Percentiles rank a stretch among this genome's conserved stretches.
These are phyloP conservation scores for Botrytis pseudocinerea DNA, from an alignment of 2,329 filamentous ascomycete species.

Conservation along the genomic window DNA sequence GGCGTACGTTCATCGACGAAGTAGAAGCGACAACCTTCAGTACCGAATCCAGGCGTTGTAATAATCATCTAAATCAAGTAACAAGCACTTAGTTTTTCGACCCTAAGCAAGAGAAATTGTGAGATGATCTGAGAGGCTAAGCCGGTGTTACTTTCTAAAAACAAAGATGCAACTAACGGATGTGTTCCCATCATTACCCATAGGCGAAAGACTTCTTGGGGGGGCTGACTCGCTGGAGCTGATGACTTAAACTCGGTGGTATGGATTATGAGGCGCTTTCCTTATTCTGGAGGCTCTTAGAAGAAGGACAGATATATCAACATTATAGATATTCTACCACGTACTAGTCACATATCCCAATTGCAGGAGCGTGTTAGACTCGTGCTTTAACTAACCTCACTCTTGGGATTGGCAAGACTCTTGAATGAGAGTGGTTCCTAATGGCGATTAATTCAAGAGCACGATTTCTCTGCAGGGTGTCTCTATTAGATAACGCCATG, in stretches of 20 bases:
- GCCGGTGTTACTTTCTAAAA: neutral
- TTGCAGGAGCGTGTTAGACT: too few relatives aligned
- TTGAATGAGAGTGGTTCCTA: too few relatives aligned
- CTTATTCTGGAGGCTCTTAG: neutral
- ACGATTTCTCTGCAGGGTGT: too few relatives aligned
- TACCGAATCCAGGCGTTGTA: neutral
- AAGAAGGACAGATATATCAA: neutral
- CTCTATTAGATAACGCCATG: too few relatives aligned
- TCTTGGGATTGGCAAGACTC: too few relatives aligned
- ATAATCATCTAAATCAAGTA: neutral
- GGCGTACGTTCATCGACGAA: neutral
- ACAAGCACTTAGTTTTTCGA: neutral
- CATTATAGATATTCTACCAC: too few relatives aligned
- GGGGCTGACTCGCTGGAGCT: neutral
- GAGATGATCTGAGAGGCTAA: neutral
- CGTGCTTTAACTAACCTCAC: too few relatives aligned
- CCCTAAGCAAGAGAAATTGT: neutral
- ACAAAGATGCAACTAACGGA: neutral
- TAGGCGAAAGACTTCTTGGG: neutral
- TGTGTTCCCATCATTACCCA: neutral
- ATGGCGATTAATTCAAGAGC: too few relatives aligned
- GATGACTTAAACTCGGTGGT: neutral
- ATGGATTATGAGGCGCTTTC: neutral
- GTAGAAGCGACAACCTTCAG: neutral
- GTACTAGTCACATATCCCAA: too few relatives aligned